These are phyloP conservation scores for Fusarium nematophilum DNA, from an alignment of 2,329 filamentous ascomycete genomes.

Conservation along the genomic window DNA sequence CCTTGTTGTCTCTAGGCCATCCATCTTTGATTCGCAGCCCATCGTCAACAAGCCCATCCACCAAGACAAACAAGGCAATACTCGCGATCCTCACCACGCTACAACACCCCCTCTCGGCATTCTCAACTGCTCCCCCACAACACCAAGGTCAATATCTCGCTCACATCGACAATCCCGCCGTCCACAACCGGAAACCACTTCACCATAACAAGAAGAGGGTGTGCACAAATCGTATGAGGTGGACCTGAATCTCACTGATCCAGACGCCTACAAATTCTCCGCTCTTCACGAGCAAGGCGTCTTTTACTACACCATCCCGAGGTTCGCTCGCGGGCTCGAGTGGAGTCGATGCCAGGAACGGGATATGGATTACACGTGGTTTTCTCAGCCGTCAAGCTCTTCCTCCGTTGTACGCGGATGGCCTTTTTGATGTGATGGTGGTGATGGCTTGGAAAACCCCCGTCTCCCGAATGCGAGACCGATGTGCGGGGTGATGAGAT, in stretches of 20 bases:
- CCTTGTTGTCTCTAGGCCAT: too few relatives aligned
- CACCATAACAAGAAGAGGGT: conserved; percentile 1
- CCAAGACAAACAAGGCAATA: conserved; percentile 17
- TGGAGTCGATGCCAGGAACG: not conserved
- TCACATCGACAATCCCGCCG: not conserved
- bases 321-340: conserved; percentile 19
- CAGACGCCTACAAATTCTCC: conserved; percentile 9
- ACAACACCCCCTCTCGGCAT: not conserved
- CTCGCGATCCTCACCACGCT: conserved; percentile 6
- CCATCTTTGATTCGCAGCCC: too few relatives aligned
- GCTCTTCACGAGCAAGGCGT: conserved; percentile 13
- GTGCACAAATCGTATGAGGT: not conserved
- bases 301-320: conserved; percentile 31
- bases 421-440: not conserved
- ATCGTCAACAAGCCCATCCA: conserved; percentile 1
- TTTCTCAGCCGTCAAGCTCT: not conserved
- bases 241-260: too few relatives aligned
- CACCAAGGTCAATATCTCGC: not conserved
- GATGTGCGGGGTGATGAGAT: conserved; percentile 21
- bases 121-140: conserved; percentile 1
- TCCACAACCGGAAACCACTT: conserved; percentile 26
- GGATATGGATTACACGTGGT: conserved; percentile 30
- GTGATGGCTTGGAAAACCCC: not conserved
- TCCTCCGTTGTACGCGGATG: not conserved
- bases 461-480: not conserved